phyloP scores from a whole-genome alignment of 2,329 filamentous ascomycete species.

The Penicillium brevicompactum region DNA sequence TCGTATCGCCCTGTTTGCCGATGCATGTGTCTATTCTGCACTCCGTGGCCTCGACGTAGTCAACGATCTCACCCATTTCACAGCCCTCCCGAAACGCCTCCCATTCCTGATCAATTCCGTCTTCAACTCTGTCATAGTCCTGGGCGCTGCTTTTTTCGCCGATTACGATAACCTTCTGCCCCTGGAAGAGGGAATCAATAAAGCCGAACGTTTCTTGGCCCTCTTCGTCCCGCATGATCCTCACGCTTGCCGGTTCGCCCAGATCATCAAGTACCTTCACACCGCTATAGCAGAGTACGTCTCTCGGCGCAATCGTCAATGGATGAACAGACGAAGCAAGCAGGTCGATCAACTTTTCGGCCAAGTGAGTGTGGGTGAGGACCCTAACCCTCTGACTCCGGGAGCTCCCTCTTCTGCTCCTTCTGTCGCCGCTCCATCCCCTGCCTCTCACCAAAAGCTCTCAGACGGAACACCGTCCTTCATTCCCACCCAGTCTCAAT shows the following conservation, averaged over 20 bases:
- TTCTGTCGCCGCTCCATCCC: conserved; percentile 22
- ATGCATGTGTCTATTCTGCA: conserved; percentile 50
- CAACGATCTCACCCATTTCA: conserved; percentile 36
- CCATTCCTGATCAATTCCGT: conserved; percentile 51
- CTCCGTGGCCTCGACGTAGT: conserved; percentile 44
- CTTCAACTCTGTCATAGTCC: conserved; percentile 49
- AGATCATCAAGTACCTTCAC: conserved; percentile 45
- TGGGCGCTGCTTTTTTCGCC: conserved; percentile 49
- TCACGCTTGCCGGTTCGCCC: conserved; percentile 38
- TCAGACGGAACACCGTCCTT: conserved; percentile 13
- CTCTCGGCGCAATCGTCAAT: conserved; percentile 38
- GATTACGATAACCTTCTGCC: conserved; percentile 46
- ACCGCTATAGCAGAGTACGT: conserved; percentile 41
- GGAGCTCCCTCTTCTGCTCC: conserved; percentile 3
- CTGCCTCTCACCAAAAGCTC: conserved; percentile 25
- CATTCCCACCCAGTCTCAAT: conserved; percentile 17
- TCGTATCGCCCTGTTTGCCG: conserved; percentile 36
- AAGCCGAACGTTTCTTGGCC: conserved; percentile 36
- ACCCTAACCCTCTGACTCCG: conserved; percentile 10
- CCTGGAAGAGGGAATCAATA: conserved; percentile 35
- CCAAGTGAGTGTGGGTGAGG: conserved; percentile 29
- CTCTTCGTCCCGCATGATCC: conserved; percentile 40
- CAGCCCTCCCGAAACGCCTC: conserved; percentile 44
- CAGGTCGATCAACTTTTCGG: conserved; percentile 48
- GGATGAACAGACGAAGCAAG: conserved; percentile 42